These are phyloP conservation scores for Debaryomyces subglobosus DNA, from an alignment of 1,139 yeast genomes.

Conservation along the genomic window DNA sequence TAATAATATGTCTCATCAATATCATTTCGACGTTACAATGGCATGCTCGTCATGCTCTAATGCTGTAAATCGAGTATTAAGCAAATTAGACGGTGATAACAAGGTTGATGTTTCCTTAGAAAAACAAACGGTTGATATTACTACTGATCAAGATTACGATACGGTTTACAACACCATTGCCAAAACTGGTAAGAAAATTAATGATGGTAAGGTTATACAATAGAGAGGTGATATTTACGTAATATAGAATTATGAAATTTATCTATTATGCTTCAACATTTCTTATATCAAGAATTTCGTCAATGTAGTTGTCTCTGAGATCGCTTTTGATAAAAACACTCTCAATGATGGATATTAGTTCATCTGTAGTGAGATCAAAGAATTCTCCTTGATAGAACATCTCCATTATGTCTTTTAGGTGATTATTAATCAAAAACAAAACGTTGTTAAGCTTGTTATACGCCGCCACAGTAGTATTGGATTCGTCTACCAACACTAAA, in stretches of 20 bases:
- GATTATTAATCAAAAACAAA: constrained; percentile 50
- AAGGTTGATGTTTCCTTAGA: constrained; percentile 75
- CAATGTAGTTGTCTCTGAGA: constrained; percentile 59
- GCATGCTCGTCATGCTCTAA: constrained; percentile 85
- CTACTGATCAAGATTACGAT: constrained; percentile 68
- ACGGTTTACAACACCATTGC: constrained; percentile 76
- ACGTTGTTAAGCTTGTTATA: constrained; percentile 50
- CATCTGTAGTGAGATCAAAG: constrained; percentile 69
- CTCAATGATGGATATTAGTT: constrained; percentile 60
- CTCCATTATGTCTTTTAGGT: constrained; percentile 70
- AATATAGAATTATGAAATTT: neutral
- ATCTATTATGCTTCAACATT: constrained; percentile 10
- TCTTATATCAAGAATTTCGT: constrained; percentile 52
- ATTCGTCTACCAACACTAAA: constrained; percentile 16
- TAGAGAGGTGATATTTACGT: constrained; percentile 14
- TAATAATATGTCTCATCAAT: constrained; percentile 43
- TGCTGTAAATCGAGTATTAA: constrained; percentile 81
- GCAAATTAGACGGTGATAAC: constrained; percentile 73
- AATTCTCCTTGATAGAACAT: constrained; percentile 74
- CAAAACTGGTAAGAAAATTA: constrained; percentile 89
- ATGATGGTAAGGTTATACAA: constrained; percentile 56
- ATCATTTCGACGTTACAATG: constrained; percentile 81
- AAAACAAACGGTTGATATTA: constrained; percentile 80
- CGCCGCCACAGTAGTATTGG: constrained; percentile 26
- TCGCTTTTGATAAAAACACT: constrained; percentile 73